These are phyloP conservation scores for Condylostoma magnum DNA, from an alignment of 169 alveolate species.

Conservation along the genomic window DNA sequence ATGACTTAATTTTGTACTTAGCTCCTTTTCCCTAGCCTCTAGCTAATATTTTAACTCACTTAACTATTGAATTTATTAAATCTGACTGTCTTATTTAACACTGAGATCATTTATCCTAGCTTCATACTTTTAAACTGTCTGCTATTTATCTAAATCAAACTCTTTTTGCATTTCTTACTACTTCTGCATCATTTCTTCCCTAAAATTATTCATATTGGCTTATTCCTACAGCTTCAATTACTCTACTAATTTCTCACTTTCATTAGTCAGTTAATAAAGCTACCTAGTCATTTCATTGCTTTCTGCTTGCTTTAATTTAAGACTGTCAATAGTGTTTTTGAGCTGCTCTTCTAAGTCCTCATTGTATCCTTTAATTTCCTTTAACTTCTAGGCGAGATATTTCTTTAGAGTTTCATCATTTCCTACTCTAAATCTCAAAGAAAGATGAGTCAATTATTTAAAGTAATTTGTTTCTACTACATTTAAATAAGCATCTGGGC, in stretches of 20 bases:
- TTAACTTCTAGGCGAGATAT: slow-evolving; percentile 37
- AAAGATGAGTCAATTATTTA: slow-evolving; percentile 20
- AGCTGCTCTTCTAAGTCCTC: slow-evolving; percentile 6
- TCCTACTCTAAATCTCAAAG: slow-evolving; percentile 29
- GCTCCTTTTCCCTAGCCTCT: slow-evolving; percentile 30
- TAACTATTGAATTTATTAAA: neutral
- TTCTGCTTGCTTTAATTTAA: neutral
- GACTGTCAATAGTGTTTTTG: neutral
- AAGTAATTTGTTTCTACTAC: slow-evolving; percentile 34
- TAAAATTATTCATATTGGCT: slow-evolving; percentile 24
- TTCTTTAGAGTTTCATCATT: slow-evolving; percentile 46
- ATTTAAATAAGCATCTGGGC: slow-evolving; percentile 29
- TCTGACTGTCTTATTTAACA: slow-evolving; percentile 1
- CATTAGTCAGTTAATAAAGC: slow-evolving; percentile 1
- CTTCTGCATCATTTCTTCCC: slow-evolving; percentile 32
- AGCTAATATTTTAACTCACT: slow-evolving; percentile 1
- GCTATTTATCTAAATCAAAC: slow-evolving; percentile 38
- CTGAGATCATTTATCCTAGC: neutral
- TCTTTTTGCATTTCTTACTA: neutral
- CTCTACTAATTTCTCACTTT: slow-evolving; percentile 23
- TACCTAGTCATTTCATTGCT: neutral
- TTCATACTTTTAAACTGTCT: slow-evolving; percentile 15
- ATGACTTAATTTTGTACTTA: neutral
- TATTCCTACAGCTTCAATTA: slow-evolving; percentile 3
- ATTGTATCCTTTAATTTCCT: slow-evolving; percentile 22